These are phyloP conservation scores for Cajanus cajan DNA, from an alignment of 306 rosid genomes.

Conservation along the genomic window DNA sequence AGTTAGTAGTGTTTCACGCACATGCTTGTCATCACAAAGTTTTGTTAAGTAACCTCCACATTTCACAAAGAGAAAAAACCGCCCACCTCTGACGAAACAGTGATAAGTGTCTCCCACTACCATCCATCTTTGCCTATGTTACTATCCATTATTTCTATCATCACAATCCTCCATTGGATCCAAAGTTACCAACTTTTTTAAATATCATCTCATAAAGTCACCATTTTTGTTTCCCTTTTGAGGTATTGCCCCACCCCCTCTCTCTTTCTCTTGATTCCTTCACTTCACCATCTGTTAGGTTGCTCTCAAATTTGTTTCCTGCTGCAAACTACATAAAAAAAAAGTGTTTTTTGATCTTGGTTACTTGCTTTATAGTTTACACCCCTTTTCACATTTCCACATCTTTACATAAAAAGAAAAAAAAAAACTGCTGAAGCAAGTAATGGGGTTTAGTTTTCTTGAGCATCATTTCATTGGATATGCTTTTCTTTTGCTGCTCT, in stretches of 20 bases:
- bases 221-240: slow-evolving; percentile 27
- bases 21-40: not conserved
- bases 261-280: not conserved
- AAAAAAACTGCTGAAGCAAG: slow-evolving; percentile 18
- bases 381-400: slow-evolving; percentile 18
- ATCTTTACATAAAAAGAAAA: not conserved
- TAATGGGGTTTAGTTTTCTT: slow-evolving; percentile 25
- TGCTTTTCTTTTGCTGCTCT: slow-evolving; percentile 36
- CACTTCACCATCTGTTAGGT: slow-evolving; percentile 12
- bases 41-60: not conserved
- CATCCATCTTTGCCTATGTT: not conserved
- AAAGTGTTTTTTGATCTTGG: slow-evolving; percentile 23
- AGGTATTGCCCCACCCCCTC: not conserved
- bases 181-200: slow-evolving; percentile 12
- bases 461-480: slow-evolving; percentile 37
- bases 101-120: slow-evolving; percentile 32
- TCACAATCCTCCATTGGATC: not conserved
- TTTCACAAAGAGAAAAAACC: slow-evolving; percentile 14
- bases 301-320: not conserved
- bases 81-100: slow-evolving; percentile 9
- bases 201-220: slow-evolving; percentile 12
- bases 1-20: not conserved
- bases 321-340: not conserved
- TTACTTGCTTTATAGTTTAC: not conserved
- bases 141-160: not conserved